phyloP scores from a whole-genome alignment of 2,329 filamentous ascomycete genomes.

The Microsporum audouinii region DNA sequence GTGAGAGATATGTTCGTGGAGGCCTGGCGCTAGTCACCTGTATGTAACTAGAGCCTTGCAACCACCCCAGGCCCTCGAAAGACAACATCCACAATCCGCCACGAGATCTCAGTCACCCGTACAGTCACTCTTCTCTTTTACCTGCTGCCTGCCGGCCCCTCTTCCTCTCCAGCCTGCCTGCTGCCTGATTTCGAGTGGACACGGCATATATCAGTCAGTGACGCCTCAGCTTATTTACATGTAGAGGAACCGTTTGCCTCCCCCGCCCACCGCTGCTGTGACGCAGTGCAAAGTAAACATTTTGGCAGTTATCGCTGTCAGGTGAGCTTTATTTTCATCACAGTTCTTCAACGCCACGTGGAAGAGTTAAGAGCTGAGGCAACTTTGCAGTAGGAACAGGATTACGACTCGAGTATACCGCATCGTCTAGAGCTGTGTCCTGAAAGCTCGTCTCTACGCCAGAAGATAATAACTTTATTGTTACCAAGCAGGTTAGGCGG shows the following conservation, averaged over 20 bases:
- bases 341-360: not conserved
- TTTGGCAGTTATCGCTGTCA: not conserved
- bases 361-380: not conserved
- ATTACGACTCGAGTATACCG: not conserved
- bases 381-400: too few species aligned
- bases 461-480: too few species aligned
- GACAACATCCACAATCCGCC: not conserved
- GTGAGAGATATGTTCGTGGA: not conserved
- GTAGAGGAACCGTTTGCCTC: too few species aligned
- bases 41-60: not conserved
- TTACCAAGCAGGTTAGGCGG: too few species aligned
- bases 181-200: too few species aligned
- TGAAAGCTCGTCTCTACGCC: not conserved
- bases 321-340: not conserved
- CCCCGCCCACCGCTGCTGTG: too few species aligned
- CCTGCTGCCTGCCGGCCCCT: not conserved
- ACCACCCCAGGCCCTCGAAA: not conserved
- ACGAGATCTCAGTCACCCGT: not conserved
- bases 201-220: too few species aligned
- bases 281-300: not conserved
- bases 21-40: not conserved
- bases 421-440: not conserved
- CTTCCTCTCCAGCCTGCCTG: not conserved
- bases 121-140: not conserved
- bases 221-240: too few species aligned